Evolutionary conservation across 192 early-diverging fungal species (phyloP), one percentile per base, ranked within the genome.

Genomic region (Backusella psychrophila): DNA sequence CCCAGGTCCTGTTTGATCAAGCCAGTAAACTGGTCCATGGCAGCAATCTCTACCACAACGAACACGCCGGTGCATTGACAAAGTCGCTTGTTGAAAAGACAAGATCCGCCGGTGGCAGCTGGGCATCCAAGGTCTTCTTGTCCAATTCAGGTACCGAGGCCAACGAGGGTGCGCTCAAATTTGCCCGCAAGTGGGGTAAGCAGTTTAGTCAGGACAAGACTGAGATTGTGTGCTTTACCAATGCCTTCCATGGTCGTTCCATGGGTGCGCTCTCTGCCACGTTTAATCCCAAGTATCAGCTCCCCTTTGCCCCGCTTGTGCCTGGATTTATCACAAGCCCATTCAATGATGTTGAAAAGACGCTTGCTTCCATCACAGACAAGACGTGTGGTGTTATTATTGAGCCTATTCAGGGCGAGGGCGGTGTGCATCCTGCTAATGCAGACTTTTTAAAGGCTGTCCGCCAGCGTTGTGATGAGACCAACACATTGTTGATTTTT

Each of bases 141-240:
- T 87, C 94, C 33, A 99, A 99, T 86, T 96, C 95, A 33, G 98
- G 98, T 72, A 98, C 98, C 0, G 98, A 99, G 81, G 97, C 98
- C 31, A 99, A 99, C 81, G 97, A 99, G 82, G 97, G 96, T 39
- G 95, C 97, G 1, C 77, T 99, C 35, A 99, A 99, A 85, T 99
- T 98, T 88, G 96, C 93, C 17, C 87, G 94, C 69, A 98, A 98
- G 82, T 93, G 92, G 81, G 96, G 93, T 36, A 94, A 90, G 36
- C 17, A 80, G 23, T 52, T 86, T 68, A 39, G 82, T 76, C 78
- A 88, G 26, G 84, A 88, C 19, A 95, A 96, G 82, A 82, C 88
- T 76, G 86, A 87, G 26, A 85, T 98, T 56, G 86, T 99, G 23
- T 94, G 93, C 46, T 99, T 98, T 78, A 90, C 83, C 9, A 93